A percentile compares a stretch with the other conserved stretches of the same genome.
phyloP scores from a whole-genome alignment of 352 stramenopile genomes.

The Phytophthora agathidicida region DNA sequence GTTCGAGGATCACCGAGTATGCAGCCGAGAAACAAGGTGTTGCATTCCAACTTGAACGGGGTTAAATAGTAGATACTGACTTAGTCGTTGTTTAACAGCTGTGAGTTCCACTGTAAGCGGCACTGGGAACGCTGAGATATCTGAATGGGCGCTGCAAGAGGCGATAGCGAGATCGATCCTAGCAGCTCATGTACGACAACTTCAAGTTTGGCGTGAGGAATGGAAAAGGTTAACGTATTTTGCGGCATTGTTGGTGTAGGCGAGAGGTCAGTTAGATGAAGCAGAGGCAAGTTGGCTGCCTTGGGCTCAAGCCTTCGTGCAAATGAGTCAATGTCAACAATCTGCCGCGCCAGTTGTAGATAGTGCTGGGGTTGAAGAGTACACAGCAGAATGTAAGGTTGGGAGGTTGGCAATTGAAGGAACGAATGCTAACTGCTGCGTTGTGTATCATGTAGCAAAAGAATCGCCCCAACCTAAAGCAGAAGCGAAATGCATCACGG shows the following conservation, averaged over 20 bases:
- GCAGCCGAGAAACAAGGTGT: conserved; percentile 47
- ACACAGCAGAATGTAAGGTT: conserved; percentile 15
- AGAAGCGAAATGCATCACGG: conserved; percentile 8
- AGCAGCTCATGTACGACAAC: conserved; percentile 48
- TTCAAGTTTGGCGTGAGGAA: not conserved
- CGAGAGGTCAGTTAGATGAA: conserved; percentile 54
- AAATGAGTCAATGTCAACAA: conserved; percentile 43
- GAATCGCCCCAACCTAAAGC: conserved; percentile 16
- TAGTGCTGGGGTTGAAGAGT: not conserved
- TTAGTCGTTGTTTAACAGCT: conserved; percentile 11
- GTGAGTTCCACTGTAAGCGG: conserved; percentile 4
- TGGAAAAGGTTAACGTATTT: not conserved
- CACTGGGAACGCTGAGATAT: conserved; percentile 35
- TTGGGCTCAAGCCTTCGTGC: conserved; percentile 69
- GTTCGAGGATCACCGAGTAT: conserved; percentile 59
- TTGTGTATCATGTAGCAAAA: conserved; percentile 4
- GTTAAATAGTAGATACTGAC: not conserved
- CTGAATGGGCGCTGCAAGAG: conserved; percentile 73
- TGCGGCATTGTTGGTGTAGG: conserved; percentile 28
- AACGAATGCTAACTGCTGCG: too few relatives aligned
- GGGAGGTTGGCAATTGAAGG: too few relatives aligned
- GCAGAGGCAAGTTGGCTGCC: conserved; percentile 57
- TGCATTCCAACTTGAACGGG: not conserved
- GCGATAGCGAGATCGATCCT: conserved; percentile 73
- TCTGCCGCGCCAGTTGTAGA: not conserved